A percentile compares a stretch with the other conserved stretches of the same genome.
phyloP scores from a whole-genome alignment of 2,329 filamentous ascomycete genomes.

The Dothidotthia symphoricarpi region DNA sequence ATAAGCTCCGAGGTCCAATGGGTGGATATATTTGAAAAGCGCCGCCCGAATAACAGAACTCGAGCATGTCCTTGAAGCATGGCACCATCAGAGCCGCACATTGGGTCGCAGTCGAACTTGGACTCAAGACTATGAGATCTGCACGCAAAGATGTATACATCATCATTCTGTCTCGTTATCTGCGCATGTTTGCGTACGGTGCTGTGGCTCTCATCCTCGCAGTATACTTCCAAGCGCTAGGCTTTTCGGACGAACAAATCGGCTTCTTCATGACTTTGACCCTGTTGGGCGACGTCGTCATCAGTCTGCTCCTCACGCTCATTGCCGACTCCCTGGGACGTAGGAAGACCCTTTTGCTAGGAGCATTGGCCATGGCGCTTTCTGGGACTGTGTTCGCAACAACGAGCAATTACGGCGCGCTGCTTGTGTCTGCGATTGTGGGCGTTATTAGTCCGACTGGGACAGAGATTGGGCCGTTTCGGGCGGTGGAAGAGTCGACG shows the following conservation, averaged over 20 bases:
- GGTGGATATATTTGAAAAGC: too few relatives aligned
- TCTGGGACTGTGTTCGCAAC: conserved; percentile 39
- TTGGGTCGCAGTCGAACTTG: conserved; percentile 32
- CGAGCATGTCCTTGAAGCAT: conserved; percentile 14
- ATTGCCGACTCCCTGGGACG: conserved; percentile 40
- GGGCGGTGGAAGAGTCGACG: conserved; percentile 42
- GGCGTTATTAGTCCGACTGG: conserved; percentile 43
- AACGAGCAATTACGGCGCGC: conserved; percentile 29
- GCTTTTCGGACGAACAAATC: conserved; percentile 38
- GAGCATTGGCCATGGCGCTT: conserved; percentile 36
- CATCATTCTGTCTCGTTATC: conserved; percentile 37
- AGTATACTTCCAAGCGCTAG: conserved; percentile 36
- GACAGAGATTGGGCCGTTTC: conserved; percentile 44
- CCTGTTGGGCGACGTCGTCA: conserved; percentile 39
- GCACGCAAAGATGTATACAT: conserved; percentile 35
- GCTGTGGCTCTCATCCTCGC: conserved; percentile 39
- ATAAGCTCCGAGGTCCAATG: too few relatives aligned
- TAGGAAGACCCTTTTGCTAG: conserved; percentile 34
- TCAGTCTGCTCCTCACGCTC: conserved; percentile 40
- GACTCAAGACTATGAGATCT: conserved; percentile 27
- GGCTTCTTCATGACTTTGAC: conserved; percentile 45
- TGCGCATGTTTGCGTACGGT: conserved; percentile 41
- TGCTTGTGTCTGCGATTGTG: conserved; percentile 38
- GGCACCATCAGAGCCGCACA: conserved; percentile 5
- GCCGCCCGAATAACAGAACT: too few relatives aligned